Percentiles rank a stretch among this genome's conserved stretches.
Conservation (phyloP, 768 basidiomycete genomes). For the Neoboletus magnificus region DNA sequence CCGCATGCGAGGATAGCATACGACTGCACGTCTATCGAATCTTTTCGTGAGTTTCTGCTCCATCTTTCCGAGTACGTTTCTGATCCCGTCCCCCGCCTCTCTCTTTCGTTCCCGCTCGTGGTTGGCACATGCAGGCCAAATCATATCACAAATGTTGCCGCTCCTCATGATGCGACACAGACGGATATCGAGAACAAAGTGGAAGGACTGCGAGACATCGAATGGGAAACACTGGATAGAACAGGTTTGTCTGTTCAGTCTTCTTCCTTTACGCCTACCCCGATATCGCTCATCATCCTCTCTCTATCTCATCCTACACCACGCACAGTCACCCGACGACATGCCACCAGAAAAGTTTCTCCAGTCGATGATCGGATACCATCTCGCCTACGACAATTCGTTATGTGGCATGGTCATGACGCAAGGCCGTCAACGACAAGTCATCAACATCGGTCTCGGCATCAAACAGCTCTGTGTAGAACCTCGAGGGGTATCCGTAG, state of each 20-base stretch:
- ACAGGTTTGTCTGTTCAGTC: conserved; percentile 46
- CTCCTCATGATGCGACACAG: conserved; percentile 85
- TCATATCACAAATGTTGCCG: conserved; percentile 72
- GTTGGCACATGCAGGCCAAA: conserved; percentile 44
- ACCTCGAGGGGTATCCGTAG: conserved; percentile 54
- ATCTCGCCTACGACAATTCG: conserved; percentile 63
- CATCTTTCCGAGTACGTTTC: background rate
- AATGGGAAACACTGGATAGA: conserved; percentile 83
- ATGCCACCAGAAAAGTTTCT: conserved; percentile 63
- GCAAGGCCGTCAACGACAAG: conserved; percentile 69
- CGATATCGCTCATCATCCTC: conserved; percentile 2
- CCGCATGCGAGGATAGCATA: conserved; percentile 53
- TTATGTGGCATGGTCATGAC: conserved; percentile 85
- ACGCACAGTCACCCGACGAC: conserved; percentile 48
- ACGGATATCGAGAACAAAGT: conserved; percentile 70
- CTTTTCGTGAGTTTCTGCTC: conserved; percentile 53
- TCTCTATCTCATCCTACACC: background rate
- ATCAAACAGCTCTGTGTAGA: conserved; percentile 65
- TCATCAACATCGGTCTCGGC: conserved; percentile 80
- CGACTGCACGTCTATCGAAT: conserved; percentile 56
- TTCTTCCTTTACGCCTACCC: background rate
- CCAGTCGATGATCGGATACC: conserved; percentile 78
- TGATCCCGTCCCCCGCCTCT: background rate
- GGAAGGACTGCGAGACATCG: conserved; percentile 59
- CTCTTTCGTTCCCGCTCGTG: background rate